Base-by-base conservation (phyloP, 2,329 filamentous ascomycete species). In the Ascochyta pisi region DNA sequence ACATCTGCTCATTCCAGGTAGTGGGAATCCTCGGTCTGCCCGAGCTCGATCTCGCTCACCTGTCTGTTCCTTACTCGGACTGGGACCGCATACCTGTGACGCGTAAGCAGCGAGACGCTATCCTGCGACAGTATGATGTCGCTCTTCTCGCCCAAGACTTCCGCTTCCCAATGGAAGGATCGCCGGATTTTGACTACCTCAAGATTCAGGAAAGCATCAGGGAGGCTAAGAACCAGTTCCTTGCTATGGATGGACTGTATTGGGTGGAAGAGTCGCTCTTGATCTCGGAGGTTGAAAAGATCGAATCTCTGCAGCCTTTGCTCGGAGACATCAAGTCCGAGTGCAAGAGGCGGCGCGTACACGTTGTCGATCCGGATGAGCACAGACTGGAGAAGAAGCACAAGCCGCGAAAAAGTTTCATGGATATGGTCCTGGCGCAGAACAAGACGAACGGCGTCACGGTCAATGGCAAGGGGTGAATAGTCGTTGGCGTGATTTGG, bases 21-120 rank as follows among this genome's bases (percentile, higher is more conserved):
- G 74, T 73, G 1, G 76, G 76, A 38, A 74, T 78, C 38, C 75
- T 78, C 8, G 75, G 75, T 9, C 67, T 78, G 6, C 68, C 73
- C 6, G 74, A 77, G 47, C 73, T 76, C 8, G 75, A 77, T 47
- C 65, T 77, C 10, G 64, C 69, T 19, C 61, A 63, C 16, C 66
- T 75, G n/a, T 59, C 65, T 9, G 50, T 64, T 12, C 73, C 73
- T 1, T 74, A 74, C 41, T 69, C 57, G 9, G 62, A 73, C n/a
- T 78, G 75, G 76, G 58, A 71, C 12, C 74, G 70, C 37, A 71
- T 72, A 33, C 61, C 66, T 2, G 74, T 77, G 16, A 74, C 66
- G 7, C 53, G 53, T 19, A 62, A 69, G 46, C 75, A 77, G 24
- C 69, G 73, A 34, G 66, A 76, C 31, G 61, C 66, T 7, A 71